These are phyloP conservation scores for Alternaria sp. DNA, from an alignment of 2,329 filamentous ascomycete species.

Conservation along the genomic window DNA sequence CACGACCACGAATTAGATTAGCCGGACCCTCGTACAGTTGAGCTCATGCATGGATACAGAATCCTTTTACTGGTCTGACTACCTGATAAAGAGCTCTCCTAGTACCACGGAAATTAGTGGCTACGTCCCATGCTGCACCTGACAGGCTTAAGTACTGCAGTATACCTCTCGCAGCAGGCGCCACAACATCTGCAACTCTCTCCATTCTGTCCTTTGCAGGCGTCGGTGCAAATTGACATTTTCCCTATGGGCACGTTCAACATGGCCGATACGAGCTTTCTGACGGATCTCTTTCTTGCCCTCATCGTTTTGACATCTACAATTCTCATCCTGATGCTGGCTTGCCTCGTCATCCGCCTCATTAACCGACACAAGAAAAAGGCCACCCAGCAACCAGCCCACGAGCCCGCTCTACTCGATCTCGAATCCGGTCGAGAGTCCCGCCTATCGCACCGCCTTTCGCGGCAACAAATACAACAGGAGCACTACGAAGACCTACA, in stretches of 20 bases:
- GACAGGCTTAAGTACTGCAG: conserved; percentile 11
- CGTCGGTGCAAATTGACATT: not conserved
- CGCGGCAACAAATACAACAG: conserved; percentile 6
- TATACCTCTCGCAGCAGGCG: conserved; percentile 11
- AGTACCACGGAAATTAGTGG: no score
- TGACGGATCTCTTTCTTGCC: conserved; percentile 16
- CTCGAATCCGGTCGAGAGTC: conserved; percentile 2
- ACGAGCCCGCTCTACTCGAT: conserved; percentile 1
- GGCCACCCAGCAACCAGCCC: not conserved
- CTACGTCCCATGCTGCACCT: not conserved
- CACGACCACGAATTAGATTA: not conserved
- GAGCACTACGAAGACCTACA: conserved; percentile 7
- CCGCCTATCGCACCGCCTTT: conserved; percentile 8
- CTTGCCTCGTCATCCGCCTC: conserved; percentile 19
- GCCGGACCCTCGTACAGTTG: conserved; percentile 1
- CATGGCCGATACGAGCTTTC: conserved; percentile 2
- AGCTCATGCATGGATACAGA: not conserved
- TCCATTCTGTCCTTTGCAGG: not conserved
- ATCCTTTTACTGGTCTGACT: not conserved
- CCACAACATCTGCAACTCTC: conserved; percentile 2
- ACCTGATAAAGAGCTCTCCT: not conserved
- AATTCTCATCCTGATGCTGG: conserved; percentile 20
- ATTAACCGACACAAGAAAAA: conserved; percentile 6
- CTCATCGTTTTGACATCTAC: conserved; percentile 20
- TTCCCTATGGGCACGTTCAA: not conserved